phyloP scores from a whole-genome alignment of 768 basidiomycete genomes.

The Boletus pseudopeckii region DNA sequence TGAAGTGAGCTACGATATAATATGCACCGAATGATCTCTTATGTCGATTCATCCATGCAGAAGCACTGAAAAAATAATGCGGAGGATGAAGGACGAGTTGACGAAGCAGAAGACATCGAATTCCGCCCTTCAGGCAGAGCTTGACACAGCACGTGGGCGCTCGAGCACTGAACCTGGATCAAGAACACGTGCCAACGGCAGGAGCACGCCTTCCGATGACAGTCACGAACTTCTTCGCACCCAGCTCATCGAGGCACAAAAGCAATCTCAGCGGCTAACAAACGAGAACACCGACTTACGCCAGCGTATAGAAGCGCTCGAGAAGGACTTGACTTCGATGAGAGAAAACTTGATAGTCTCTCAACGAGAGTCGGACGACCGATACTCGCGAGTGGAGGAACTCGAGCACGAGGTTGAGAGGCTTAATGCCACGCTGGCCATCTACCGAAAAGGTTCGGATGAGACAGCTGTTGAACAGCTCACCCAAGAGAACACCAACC shows the following conservation, averaged over 20 bases:
- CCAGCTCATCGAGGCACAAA: conserved; percentile 75
- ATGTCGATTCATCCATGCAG: conserved; percentile 38
- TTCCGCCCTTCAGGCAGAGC: conserved; percentile 75
- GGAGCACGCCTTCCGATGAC: conserved; percentile 78
- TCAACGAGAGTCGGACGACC: conserved; percentile 78
- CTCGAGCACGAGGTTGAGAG: conserved; percentile 78
- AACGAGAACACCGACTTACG: conserved; percentile 76
- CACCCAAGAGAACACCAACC: conserved; percentile 71
- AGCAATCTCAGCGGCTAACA: conserved; percentile 67
- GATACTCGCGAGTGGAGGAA: conserved; percentile 71
- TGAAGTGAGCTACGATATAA: conserved; percentile 65
- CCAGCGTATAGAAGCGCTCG: conserved; percentile 65
- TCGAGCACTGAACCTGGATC: conserved; percentile 51
- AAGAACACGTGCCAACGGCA: conserved; percentile 63
- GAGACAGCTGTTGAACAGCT: conserved; percentile 80
- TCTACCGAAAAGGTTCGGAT: conserved; percentile 73
- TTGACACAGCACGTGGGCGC: conserved; percentile 66
- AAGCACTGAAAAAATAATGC: conserved; percentile 97
- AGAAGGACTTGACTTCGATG: conserved; percentile 70
- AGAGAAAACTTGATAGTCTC: conserved; percentile 67
- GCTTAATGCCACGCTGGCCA: conserved; percentile 65
- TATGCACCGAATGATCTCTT: conserved; percentile 10
- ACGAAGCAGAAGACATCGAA: conserved; percentile 86
- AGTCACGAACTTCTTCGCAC: conserved; percentile 57
- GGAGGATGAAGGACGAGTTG: conserved; percentile 93